Base-by-base conservation (phyloP, 495 filamentous ascomycete genomes). In the Tuber calosporum region DNA sequence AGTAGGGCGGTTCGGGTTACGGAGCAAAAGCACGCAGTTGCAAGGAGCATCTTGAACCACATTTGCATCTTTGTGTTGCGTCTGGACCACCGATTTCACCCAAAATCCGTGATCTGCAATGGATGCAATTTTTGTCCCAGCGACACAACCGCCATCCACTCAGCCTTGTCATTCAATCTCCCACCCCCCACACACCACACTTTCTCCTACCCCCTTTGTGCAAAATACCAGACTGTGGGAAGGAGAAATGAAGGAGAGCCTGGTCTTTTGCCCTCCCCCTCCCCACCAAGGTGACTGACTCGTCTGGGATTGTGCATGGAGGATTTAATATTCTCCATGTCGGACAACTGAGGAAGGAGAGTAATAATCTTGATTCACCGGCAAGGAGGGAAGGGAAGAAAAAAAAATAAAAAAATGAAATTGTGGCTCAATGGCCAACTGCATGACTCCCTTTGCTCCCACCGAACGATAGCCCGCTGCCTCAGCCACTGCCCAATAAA, bases 91-190 rank as follows among this genome's bases (percentile, higher is more conserved):
- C 76, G 76, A 78, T 78, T 78, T 48, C 68, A 78, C 58, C 43
- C 76, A 77, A 74, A 77, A 78, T 70, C 70, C 38, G 53, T 78
- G 76, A 78, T 78, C 75, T 70, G 36, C 69, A 73, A 62, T 69
- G 69, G 68, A 41, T 74, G 72, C 69, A 72, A 74, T 77, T 74
- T 78, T 71, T 69, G 73, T 77, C 70, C 68, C 70, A 37, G 67
- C 68, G 75, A 75, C 74, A 77, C 68, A 73, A 73, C 74, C 58
- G 40, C 70, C 45, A 77, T 67, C 75, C 73, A 76, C 58, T 68
- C 68, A 77, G 53, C 30, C 53, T 62, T 62, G 53, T 34, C 15
- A 6, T 17, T 62, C 53, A 3, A 62, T 62, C 53, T 30, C 30
- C 15, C 42, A 22, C n/a, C 22, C 53, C 53, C 8, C 53, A 62